These are phyloP conservation scores for Candida railenensis DNA, from an alignment of 805 yeast species.

Conservation along the genomic window DNA sequence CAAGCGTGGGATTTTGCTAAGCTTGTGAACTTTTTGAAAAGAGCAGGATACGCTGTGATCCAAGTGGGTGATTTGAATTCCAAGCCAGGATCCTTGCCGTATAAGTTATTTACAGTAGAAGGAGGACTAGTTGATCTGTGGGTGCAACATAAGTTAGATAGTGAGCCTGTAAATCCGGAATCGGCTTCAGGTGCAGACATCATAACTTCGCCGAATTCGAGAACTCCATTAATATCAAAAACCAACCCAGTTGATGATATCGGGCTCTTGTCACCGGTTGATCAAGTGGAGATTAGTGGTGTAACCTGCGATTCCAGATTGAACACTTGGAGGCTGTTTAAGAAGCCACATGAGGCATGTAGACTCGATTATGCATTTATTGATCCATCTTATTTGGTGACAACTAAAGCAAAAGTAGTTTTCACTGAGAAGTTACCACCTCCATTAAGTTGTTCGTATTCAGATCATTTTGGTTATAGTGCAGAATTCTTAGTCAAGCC, in stretches of 20 bases:
- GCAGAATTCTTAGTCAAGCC: constrained; percentile 24
- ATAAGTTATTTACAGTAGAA: constrained; percentile 65
- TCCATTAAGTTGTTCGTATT: constrained; percentile 58
- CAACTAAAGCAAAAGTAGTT: constrained; percentile 63
- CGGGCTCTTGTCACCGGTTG: constrained; percentile 28
- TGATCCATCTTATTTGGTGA: constrained; percentile 52
- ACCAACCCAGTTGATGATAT: constrained; percentile 16
- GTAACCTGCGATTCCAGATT: constrained; percentile 85
- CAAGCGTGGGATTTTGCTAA: constrained; percentile 96
- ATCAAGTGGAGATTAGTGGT: constrained; percentile 73
- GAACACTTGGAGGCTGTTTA: constrained; percentile 77
- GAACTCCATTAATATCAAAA: constrained; percentile 2
- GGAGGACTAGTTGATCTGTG: constrained; percentile 80
- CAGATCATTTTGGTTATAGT: constrained; percentile 89
- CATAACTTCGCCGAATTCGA: not conserved
- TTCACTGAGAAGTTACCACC: constrained; percentile 69
- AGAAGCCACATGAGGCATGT: constrained; percentile 68
- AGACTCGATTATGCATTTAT: constrained; percentile 87
- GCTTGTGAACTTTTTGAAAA: constrained; percentile 55
- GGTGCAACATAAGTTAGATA: constrained; percentile 37
- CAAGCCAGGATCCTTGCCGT: constrained; percentile 81
- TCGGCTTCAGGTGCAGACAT: not conserved
- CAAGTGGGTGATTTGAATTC: constrained; percentile 94
- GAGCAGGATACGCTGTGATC: constrained; percentile 80
- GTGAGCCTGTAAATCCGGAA: constrained; percentile 29